A percentile compares a stretch with the other conserved stretches of the same genome.
Conservation (phyloP, 106 monocot genomes). For the Allium sativum region DNA sequence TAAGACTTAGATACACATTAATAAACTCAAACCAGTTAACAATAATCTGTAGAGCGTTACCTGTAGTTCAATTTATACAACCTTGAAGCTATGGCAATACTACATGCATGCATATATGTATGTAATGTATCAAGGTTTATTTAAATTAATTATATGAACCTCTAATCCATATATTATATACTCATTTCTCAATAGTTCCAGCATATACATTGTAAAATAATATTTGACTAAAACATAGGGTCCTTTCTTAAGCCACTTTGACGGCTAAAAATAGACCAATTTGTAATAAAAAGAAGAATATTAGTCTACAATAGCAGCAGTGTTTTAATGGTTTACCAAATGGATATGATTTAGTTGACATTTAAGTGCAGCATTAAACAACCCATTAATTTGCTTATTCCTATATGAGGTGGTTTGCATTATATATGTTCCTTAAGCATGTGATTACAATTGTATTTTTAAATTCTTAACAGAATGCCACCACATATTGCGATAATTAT, state of each 20-base stretch:
- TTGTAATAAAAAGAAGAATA: constrained; percentile 3
- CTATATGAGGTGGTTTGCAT: not conserved
- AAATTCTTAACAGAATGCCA: constrained; percentile 2
- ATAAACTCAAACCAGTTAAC: too few species aligned
- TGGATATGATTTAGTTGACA: not conserved
- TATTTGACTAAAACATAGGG: not conserved
- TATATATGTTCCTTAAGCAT: constrained; percentile 5
- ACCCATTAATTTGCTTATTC: constrained; percentile 1
- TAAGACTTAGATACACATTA: too few species aligned
- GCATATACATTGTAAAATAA: not conserved
- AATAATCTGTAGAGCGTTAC: too few species aligned
- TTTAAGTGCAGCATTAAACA: constrained; percentile 1
- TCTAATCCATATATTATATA: not conserved
- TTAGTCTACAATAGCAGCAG: not conserved
- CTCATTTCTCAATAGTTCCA: not conserved
- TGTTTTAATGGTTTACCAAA: not conserved
- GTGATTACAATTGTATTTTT: not conserved
- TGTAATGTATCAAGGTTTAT: not conserved
- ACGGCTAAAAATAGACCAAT: not conserved
- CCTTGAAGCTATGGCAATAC: not conserved
- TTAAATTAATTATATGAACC: too few species aligned
- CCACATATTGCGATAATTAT: not conserved
- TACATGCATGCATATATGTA: not conserved
- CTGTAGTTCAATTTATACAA: not conserved
- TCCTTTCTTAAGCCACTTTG: not conserved